Percentiles rank a stretch among this genome's conserved stretches.
Evolutionary conservation across 257 asterid species (phyloP).

Genomic region (Salvia rosmarinus): DNA sequence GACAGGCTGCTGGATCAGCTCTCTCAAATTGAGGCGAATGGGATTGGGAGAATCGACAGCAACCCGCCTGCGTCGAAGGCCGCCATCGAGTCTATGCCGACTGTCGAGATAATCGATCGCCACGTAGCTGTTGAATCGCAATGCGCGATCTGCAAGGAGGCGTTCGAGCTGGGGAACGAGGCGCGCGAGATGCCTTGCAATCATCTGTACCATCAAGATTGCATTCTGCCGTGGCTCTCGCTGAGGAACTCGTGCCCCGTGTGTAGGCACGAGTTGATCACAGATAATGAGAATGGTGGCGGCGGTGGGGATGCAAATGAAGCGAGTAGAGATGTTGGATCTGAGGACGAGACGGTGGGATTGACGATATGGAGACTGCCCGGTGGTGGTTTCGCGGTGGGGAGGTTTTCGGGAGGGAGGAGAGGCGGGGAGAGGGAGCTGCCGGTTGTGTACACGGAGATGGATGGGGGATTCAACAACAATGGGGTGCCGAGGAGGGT

Average conservation of each 20-base stretch:
- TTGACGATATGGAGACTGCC: constrained; percentile 90
- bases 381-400: constrained; percentile 93
- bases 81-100: constrained; percentile 79
- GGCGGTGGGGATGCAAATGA: constrained; percentile 33
- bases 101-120: constrained; percentile 48
- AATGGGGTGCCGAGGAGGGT: constrained; percentile 76
- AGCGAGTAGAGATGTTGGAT: constrained; percentile 42
- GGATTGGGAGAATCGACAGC: constrained; percentile 61
- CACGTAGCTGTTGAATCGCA: constrained; percentile 58
- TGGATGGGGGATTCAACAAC: constrained; percentile 82
- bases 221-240: constrained; percentile 82
- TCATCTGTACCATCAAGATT: constrained; percentile 81
- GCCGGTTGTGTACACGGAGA: constrained; percentile 88
- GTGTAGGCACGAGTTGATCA: constrained; percentile 72
- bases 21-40: constrained; percentile 71
- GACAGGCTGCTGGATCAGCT: constrained; percentile 77
- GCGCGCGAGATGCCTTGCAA: constrained; percentile 93
- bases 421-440: constrained; percentile 86
- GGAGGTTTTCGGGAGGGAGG: constrained; percentile 79
- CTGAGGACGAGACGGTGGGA: constrained; percentile 70
- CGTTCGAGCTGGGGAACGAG: constrained; percentile 66
- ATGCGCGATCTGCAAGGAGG: constrained; percentile 89
- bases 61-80: constrained; percentile 85
- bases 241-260: constrained; percentile 85
- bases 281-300: constrained; percentile 41